Evolutionary conservation across 2,329 filamentous ascomycete species (phyloP).

Genomic region (Colletotrichum karsti): DNA sequence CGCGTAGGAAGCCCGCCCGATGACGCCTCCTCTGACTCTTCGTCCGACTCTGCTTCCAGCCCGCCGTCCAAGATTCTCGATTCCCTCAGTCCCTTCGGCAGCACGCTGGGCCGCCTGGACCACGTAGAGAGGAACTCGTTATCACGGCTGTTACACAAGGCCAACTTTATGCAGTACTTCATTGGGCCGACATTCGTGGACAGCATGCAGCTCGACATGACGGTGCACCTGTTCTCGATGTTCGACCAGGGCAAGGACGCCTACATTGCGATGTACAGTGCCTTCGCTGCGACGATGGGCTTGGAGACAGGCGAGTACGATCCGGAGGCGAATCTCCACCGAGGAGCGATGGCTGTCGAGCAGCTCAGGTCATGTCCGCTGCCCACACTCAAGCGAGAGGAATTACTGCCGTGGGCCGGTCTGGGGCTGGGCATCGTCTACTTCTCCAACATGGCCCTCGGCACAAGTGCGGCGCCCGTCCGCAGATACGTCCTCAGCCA

Average conservation of each 20-base stretch:
- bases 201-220: constrained; percentile 27
- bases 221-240: constrained; percentile 22
- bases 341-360: constrained; percentile 23
- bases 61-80: constrained; percentile 22
- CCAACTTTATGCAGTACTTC: constrained; percentile 27
- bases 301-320: constrained; percentile 23
- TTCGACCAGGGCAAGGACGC: constrained; percentile 27
- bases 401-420: constrained; percentile 19
- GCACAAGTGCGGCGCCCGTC: constrained; percentile 23
- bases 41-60: constrained; percentile 23
- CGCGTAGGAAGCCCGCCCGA: constrained; percentile 15
- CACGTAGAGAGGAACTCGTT: constrained; percentile 1
- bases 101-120: constrained; percentile 9
- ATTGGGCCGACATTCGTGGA: constrained; percentile 22
- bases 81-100: constrained; percentile 14
- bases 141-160: constrained; percentile 19
- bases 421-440: constrained; percentile 17
- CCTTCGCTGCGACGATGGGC: constrained; percentile 18
- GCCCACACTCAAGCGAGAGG: constrained; percentile 16
- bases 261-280: constrained; percentile 26
- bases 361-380: constrained; percentile 18
- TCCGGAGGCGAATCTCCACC: constrained; percentile 16
- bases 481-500: constrained; percentile 24
- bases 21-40: constrained; percentile 18
- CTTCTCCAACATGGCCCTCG: constrained; percentile 27